A percentile compares a stretch with the other conserved stretches of the same genome.
phyloP scores from a whole-genome alignment of 1,139 yeast genomes.

The Yamadazyma siamensis region DNA sequence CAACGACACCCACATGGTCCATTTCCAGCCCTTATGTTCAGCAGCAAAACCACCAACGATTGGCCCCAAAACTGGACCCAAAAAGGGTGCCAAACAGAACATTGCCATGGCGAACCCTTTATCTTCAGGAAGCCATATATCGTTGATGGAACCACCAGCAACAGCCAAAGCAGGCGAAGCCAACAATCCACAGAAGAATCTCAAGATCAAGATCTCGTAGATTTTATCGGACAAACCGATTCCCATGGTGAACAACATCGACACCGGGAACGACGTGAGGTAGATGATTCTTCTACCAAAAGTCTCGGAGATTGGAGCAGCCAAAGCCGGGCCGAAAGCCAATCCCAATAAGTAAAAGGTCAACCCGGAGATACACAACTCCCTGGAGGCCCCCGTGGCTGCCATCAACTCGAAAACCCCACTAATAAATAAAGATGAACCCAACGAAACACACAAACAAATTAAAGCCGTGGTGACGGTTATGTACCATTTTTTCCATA shows the following conservation, averaged over 20 bases:
- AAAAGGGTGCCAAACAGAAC: slow-evolving; percentile 67
- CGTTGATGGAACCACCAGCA: slow-evolving; percentile 84
- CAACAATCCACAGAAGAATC: slow-evolving; percentile 77
- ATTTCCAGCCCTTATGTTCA: slow-evolving; percentile 66
- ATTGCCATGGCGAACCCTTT: slow-evolving; percentile 67
- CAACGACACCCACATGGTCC: slow-evolving; percentile 74
- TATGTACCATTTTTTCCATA: slow-evolving; percentile 57
- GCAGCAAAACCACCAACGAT: slow-evolving; percentile 78
- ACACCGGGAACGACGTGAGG: slow-evolving; percentile 55
- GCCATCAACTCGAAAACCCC: slow-evolving; percentile 53
- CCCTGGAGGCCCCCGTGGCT: slow-evolving; percentile 50
- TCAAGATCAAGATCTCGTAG: slow-evolving; percentile 56
- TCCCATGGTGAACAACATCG: slow-evolving; percentile 76
- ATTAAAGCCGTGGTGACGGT: slow-evolving; percentile 61
- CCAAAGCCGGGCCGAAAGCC: slow-evolving; percentile 67
- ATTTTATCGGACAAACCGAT: slow-evolving; percentile 63
- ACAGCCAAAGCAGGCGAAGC: slow-evolving; percentile 85
- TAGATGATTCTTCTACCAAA: slow-evolving; percentile 69
- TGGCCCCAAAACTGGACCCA: slow-evolving; percentile 84
- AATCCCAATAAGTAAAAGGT: slow-evolving; percentile 70
- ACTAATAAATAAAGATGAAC: slow-evolving; percentile 65
- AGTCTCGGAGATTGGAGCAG: slow-evolving; percentile 79
- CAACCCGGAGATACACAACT: slow-evolving; percentile 61
- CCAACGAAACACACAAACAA: slow-evolving; percentile 67
- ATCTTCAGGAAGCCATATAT: slow-evolving; percentile 56